Conservation (phyloP, 257 asterid genomes). For the Solanum okadae region DNA sequence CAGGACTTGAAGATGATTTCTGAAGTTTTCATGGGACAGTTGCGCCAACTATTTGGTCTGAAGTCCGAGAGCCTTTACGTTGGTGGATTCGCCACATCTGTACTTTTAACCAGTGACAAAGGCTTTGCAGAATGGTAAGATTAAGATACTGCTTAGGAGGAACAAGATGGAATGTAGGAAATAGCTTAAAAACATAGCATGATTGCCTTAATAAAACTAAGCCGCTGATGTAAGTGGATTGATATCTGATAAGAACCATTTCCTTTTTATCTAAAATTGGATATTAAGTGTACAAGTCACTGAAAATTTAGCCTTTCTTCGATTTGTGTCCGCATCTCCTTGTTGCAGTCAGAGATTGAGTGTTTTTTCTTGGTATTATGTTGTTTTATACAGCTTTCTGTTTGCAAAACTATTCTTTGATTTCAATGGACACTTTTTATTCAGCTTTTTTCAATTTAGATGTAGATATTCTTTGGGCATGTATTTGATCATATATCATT, state of each 20-base stretch:
- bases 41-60: slow-evolving; percentile 90
- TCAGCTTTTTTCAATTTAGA: not conserved
- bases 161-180: not conserved
- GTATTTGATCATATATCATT: not conserved
- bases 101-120: slow-evolving; percentile 61
- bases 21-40: slow-evolving; percentile 80
- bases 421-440: not conserved
- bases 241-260: not conserved
- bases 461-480: not conserved
- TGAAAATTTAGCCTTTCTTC: not conserved
- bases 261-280: not conserved
- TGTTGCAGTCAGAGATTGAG: not conserved
- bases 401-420: not conserved
- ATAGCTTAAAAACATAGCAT: not conserved
- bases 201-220: not conserved
- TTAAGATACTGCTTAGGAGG: slow-evolving; percentile 24
- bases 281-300: not conserved
- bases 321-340: not conserved
- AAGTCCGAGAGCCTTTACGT: slow-evolving; percentile 46
- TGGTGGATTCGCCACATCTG: slow-evolving; percentile 45
- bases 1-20: slow-evolving; percentile 63
- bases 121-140: slow-evolving; percentile 93
- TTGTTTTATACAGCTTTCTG: not conserved
- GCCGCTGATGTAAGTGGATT: not conserved
- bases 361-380: not conserved